Evolutionary conservation across 805 yeast species (phyloP).

Genomic region (Torulaspora microellipsoides): DNA sequence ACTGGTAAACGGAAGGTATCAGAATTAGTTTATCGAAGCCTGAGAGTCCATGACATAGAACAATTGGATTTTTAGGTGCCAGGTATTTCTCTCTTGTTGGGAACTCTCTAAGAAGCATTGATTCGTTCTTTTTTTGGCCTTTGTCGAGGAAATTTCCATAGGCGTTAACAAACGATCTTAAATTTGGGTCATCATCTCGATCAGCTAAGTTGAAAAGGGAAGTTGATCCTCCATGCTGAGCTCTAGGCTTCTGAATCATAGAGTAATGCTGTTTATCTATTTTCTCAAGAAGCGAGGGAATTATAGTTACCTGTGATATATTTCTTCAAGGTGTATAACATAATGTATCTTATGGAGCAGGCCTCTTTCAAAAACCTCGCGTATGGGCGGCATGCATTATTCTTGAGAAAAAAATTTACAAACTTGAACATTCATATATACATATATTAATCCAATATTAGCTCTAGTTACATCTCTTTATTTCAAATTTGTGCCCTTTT

Average conservation of each 20-base stretch:
- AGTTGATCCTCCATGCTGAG: neutral
- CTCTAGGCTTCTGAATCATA: neutral
- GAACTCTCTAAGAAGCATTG: slow-evolving; percentile 1
- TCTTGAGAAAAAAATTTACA: too few relatives aligned
- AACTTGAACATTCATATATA: too few relatives aligned
- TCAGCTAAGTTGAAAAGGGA: slow-evolving; percentile 1
- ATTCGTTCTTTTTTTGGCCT: neutral
- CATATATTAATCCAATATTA: too few relatives aligned
- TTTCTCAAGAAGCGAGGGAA: too few relatives aligned
- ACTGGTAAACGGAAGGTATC: slow-evolving; percentile 39
- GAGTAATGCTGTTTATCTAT: too few relatives aligned
- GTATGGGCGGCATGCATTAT: too few relatives aligned
- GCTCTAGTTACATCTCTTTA: too few relatives aligned
- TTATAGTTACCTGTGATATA: too few relatives aligned
- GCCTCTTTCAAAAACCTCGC: too few relatives aligned
- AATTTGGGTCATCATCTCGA: neutral
- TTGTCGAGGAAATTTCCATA: slow-evolving; percentile 1
- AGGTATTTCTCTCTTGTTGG: slow-evolving; percentile 39
- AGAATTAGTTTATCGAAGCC: slow-evolving; percentile 64
- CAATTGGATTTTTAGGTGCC: slow-evolving; percentile 68
- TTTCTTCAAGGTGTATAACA: too few relatives aligned
- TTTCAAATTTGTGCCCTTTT: neutral
- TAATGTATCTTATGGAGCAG: too few relatives aligned
- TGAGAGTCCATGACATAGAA: slow-evolving; percentile 80
- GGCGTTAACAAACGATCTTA: slow-evolving; percentile 1